These are phyloP conservation scores for Marasmius fiardii DNA, from an alignment of 1,284 basidiomycete genomes.

Conservation along the genomic window DNA sequence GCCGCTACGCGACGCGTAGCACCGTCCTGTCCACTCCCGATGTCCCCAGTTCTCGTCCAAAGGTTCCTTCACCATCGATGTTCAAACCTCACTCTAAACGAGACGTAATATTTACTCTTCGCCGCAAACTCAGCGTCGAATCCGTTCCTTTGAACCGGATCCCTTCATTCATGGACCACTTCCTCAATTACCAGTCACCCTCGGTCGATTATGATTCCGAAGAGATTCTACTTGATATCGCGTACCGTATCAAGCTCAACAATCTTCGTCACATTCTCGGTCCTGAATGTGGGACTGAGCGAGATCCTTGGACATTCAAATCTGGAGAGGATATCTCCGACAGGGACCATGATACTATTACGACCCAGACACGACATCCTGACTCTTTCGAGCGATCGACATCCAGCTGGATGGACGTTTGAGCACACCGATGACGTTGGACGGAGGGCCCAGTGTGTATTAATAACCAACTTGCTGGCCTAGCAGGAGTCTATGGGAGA, in stretches of 20 bases:
- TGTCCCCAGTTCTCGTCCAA: neutral
- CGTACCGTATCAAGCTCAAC: slow-evolving; percentile 14
- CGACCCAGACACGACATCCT: slow-evolving; percentile 27
- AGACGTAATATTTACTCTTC: neutral
- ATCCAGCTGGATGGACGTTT: slow-evolving; percentile 30
- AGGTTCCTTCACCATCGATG: neutral
- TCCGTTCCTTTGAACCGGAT: slow-evolving; percentile 7
- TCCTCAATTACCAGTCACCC: slow-evolving; percentile 31
- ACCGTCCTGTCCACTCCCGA: neutral
- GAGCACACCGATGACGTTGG: slow-evolving; percentile 15
- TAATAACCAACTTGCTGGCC: neutral
- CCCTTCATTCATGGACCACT: slow-evolving; percentile 35
- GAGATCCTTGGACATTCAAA: slow-evolving; percentile 16
- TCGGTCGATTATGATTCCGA: slow-evolving; percentile 21
- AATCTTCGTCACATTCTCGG: slow-evolving; percentile 8
- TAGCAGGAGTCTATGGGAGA: neutral
- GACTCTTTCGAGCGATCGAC: slow-evolving; percentile 48
- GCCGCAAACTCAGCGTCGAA: neutral
- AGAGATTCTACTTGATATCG: slow-evolving; percentile 20
- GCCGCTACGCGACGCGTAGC: neutral
- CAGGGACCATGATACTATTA: neutral
- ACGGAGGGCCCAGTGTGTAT: neutral
- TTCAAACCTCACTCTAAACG: neutral
- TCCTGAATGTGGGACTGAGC: slow-evolving; percentile 19
- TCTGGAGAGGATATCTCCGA: slow-evolving; percentile 1